phyloP scores from a whole-genome alignment of 129 eudicot genomes.

The Kitagawia praeruptora region DNA sequence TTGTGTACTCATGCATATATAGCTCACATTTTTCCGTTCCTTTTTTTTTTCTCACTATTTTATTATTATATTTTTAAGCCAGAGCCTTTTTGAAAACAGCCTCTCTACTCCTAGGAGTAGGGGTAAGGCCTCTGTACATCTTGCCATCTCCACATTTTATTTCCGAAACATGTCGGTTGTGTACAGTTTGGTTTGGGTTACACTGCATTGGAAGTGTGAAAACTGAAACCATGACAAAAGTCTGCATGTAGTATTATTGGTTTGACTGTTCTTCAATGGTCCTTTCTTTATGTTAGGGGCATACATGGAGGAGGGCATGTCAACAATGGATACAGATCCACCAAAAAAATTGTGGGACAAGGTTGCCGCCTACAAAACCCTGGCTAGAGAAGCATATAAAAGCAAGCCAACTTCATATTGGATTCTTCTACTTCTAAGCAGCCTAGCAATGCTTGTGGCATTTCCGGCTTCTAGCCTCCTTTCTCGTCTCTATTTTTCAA shows the following conservation, averaged over 20 bases:
- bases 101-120: background rate
- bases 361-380: constrained; percentile 22
- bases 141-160: background rate
- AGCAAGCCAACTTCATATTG: constrained; percentile 76
- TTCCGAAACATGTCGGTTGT: background rate
- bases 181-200: background rate
- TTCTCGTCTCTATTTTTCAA: constrained; percentile 72
- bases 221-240: constrained; percentile 4
- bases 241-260: constrained; percentile 7
- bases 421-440: constrained; percentile 59
- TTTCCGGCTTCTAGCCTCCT: constrained; percentile 93
- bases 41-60: background rate
- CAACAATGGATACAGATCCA: constrained; percentile 18
- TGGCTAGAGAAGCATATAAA: constrained; percentile 36
- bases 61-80: background rate
- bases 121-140: background rate
- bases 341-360: constrained; percentile 31
- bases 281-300: constrained; percentile 21
- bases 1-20: background rate
- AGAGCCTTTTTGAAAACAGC: background rate
- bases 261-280: constrained; percentile 11
- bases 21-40: background rate
- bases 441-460: constrained; percentile 64
- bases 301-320: constrained; percentile 31
- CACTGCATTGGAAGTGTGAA: background rate